These are phyloP conservation scores for Bertia moriformis DNA, from an alignment of 2,329 filamentous ascomycete genomes.

Conservation along the genomic window DNA sequence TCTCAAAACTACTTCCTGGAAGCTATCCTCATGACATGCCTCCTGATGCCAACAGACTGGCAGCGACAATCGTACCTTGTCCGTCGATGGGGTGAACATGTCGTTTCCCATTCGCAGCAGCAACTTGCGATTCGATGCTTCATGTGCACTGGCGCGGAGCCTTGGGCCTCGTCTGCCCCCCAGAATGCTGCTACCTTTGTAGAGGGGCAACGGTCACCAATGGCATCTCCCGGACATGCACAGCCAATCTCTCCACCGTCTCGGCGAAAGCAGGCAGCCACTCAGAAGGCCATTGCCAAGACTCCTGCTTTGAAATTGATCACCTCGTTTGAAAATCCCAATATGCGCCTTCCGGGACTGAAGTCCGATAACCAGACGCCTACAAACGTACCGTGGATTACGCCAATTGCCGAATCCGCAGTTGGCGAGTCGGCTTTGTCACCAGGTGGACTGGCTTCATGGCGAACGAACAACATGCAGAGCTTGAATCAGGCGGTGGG, in stretches of 20 bases:
- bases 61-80: conserved; percentile 76
- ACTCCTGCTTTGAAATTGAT: conserved; percentile 79
- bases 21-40: conserved; percentile 72
- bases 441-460: conserved; percentile 50
- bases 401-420: conserved; percentile 72
- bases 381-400: conserved; percentile 60
- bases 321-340: conserved; percentile 64
- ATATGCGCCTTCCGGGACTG: conserved; percentile 41
- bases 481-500: conserved; percentile 57
- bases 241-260: conserved; percentile 60
- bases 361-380: conserved; percentile 52
- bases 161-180: conserved; percentile 76
- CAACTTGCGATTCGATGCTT: conserved; percentile 87
- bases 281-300: conserved; percentile 52
- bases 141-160: conserved; percentile 75
- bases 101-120: conserved; percentile 72
- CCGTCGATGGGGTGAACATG: conserved; percentile 87
- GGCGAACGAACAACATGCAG: conserved; percentile 54
- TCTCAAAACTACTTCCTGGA: conserved; percentile 88
- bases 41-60: conserved; percentile 77
- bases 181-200: conserved; percentile 34
- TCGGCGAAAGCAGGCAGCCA: conserved; percentile 41
- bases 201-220: background rate
- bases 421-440: conserved; percentile 26
- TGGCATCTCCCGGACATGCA: conserved; percentile 23